Evolutionary conservation across 2,329 filamentous ascomycete genomes (phyloP).

Genomic region (Decorospora gaudefroyi): DNA sequence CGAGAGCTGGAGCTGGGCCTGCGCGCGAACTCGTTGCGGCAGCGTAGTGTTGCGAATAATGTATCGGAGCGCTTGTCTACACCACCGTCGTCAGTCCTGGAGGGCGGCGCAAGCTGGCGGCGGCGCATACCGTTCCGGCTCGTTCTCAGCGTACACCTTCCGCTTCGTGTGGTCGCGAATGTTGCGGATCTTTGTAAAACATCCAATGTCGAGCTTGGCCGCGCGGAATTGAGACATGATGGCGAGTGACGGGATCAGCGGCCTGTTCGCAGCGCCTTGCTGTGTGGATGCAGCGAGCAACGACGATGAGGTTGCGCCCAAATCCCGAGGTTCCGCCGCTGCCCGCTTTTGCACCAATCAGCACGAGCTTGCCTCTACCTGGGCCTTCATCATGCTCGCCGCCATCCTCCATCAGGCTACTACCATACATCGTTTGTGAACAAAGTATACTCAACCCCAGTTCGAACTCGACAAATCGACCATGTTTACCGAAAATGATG

Average conservation of each 20-base stretch:
- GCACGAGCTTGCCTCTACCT: constrained; percentile 2
- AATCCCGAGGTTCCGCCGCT: constrained; percentile 16
- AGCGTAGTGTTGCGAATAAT: constrained; percentile 92
- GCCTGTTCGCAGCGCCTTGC: no score
- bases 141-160: constrained; percentile 83
- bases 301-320: constrained; percentile 14
- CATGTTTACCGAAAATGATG: constrained; percentile 45
- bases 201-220: constrained; percentile 86
- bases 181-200: constrained; percentile 81
- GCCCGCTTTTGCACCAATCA: constrained; percentile 17
- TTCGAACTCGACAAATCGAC: neutral
- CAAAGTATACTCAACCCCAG: constrained; percentile 4
- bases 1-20: constrained; percentile 88
- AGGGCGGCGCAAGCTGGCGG: constrained; percentile 7
- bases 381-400: no score
- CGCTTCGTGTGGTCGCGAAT: constrained; percentile 97
- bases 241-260: constrained; percentile 22
- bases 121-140: constrained; percentile 76
- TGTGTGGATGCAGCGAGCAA: no score
- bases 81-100: constrained; percentile 5
- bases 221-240: constrained; percentile 74
- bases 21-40: constrained; percentile 77
- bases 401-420: no score
- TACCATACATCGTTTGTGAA: no score
- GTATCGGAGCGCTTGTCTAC: constrained; percentile 79